Evolutionary conservation across 768 basidiomycete species (phyloP), one percentile per base, ranked within the genome.

Genomic region (Lepiota brunneoincarnata): DNA sequence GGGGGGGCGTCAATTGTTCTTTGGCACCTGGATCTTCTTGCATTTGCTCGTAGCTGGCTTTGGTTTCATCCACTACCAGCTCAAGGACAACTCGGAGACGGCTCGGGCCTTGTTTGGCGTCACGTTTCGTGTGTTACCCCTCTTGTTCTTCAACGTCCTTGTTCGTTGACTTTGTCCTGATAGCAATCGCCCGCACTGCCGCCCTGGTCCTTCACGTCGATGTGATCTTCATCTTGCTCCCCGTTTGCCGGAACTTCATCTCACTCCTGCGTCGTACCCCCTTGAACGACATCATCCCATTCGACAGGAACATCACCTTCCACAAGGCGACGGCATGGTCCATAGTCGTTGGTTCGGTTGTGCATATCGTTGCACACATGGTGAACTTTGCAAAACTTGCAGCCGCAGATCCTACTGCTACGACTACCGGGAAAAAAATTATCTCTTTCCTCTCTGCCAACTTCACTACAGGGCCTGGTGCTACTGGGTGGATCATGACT

Each of bases 181-280:
- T 59, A 95, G 93, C 86, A 40, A 88, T 91, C 60, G 93, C 95
- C 44, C 87, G 93, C 69, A 71, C 87, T 2, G 89, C 94, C 39
- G 96, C 95, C 4, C 84, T 97, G 41, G 84, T 95, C 46, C 81
- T 97, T 7, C 93, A 97, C 62, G 79, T 96, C 63, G 91, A 97
- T 70, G 86, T 93, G 56, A 83, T 91, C 58, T 91, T 96, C 76
- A 94, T 98, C 69, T 84, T 98, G 46, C 81, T 98, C 26, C 96
- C 95, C 23, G 82, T 98, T 67, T 98, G 95, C 79, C 85, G 95
- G 57, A 95, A 93, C 73, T 93, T 97, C 72, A 82, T 97, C 69
- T 95, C 93, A 20, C 61, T 95, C 42, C 78, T 96, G 44, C 88
- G 96, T 23, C 84, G 86, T 49, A 93, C 92, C 1, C 83, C 93